Conservation (phyloP, 2,329 filamentous ascomycete genomes). For the Trichoderma arundinaceum region DNA sequence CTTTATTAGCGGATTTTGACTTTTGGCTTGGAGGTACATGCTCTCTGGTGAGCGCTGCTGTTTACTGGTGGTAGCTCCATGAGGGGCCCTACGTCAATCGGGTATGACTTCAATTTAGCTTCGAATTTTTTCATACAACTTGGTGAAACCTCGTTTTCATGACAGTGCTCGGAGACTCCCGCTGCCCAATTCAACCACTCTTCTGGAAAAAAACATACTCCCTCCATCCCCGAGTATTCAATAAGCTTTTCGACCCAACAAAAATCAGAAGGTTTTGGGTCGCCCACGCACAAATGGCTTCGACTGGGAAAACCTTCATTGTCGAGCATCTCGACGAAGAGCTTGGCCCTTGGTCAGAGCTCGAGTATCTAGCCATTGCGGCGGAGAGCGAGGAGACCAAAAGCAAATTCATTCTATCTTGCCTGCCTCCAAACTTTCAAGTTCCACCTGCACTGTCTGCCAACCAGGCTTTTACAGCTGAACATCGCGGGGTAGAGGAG, state of each 20-base stretch:
- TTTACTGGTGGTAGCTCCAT: no score
- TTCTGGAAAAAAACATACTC: neutral
- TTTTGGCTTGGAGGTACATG: neutral
- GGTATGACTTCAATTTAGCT: conserved; percentile 14
- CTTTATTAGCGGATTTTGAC: conserved; percentile 1
- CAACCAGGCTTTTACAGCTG: conserved; percentile 69
- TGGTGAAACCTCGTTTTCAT: neutral
- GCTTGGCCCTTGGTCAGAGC: conserved; percentile 88
- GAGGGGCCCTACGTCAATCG: conserved; percentile 2
- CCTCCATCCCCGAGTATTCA: neutral
- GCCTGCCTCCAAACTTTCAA: conserved; percentile 71
- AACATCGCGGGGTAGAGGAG: conserved; percentile 79
- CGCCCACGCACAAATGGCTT: conserved; percentile 43
- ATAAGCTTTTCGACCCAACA: neutral
- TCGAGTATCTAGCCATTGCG: conserved; percentile 90
- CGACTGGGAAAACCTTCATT: conserved; percentile 74
- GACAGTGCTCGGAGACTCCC: neutral
- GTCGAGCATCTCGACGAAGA: conserved; percentile 97
- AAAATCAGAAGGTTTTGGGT: neutral
- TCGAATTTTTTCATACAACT: conserved; percentile 7
- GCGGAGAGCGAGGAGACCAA: conserved; percentile 72
- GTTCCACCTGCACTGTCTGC: conserved; percentile 63
- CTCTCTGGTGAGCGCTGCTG: neutral
- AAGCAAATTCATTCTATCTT: conserved; percentile 80
- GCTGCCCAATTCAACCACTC: neutral